Evolutionary conservation across 441 rosid genomes (phyloP).

Genomic region (Breynia disticha): DNA sequence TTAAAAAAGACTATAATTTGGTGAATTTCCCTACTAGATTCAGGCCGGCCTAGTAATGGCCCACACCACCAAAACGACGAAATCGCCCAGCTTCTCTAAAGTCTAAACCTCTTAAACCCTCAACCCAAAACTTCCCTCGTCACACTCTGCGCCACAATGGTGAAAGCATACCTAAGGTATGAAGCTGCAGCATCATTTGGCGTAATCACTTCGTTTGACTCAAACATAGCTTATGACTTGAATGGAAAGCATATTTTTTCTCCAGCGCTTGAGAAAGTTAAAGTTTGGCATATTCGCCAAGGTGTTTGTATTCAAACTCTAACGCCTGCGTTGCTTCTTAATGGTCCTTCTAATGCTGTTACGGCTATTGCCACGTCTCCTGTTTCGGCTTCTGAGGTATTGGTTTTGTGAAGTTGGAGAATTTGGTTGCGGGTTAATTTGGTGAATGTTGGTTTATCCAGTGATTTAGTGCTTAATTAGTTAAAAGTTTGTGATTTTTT

Average conservation of each 20-base stretch:
- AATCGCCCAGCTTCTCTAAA: too few relatives aligned
- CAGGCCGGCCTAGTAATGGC: too few relatives aligned
- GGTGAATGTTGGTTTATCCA: too few relatives aligned
- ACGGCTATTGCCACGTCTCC: slow-evolving; percentile 55
- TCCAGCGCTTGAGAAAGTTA: slow-evolving; percentile 75
- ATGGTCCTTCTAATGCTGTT: slow-evolving; percentile 57
- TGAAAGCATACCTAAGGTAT: slow-evolving; percentile 77
- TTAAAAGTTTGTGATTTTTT: not conserved
- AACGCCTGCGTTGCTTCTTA: slow-evolving; percentile 36
- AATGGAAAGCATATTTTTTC: slow-evolving; percentile 66
- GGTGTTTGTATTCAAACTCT: slow-evolving; percentile 67
- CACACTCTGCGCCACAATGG: slow-evolving; percentile 29
- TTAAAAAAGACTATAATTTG: too few relatives aligned
- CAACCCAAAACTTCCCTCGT: not conserved
- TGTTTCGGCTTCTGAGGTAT: slow-evolving; percentile 20
- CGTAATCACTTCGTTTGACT: slow-evolving; percentile 60
- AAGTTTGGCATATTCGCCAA: slow-evolving; percentile 89
- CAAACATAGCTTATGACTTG: slow-evolving; percentile 62
- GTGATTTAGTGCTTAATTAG: not conserved
- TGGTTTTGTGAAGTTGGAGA: too few relatives aligned
- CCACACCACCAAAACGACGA: too few relatives aligned
- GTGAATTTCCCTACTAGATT: too few relatives aligned
- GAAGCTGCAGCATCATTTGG: slow-evolving; percentile 79
- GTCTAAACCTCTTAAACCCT: slow-evolving; percentile 16
- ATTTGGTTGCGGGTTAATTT: too few relatives aligned